Conservation (phyloP, 1,284 basidiomycete species). For the Sutorius eximius region DNA sequence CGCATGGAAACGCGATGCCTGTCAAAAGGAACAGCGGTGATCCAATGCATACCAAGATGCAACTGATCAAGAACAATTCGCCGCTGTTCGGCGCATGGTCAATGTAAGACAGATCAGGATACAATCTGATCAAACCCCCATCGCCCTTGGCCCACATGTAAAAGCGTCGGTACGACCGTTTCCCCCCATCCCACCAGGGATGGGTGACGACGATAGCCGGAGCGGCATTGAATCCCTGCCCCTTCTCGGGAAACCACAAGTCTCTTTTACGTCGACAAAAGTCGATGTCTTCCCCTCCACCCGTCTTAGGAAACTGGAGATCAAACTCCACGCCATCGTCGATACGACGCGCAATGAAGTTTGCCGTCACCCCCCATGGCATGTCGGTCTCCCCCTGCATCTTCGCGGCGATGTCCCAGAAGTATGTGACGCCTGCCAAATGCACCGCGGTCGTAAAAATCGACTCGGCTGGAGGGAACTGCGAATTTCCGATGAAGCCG, state of each 20-base stretch:
- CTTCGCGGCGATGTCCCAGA: slow-evolving; percentile 61
- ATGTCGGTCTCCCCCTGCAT: slow-evolving; percentile 41
- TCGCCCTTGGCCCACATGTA: slow-evolving; percentile 62
- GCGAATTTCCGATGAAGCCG: slow-evolving; percentile 53
- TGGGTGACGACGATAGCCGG: slow-evolving; percentile 50
- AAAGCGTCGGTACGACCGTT: slow-evolving; percentile 52
- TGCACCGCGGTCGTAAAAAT: slow-evolving; percentile 57
- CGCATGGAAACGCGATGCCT: slow-evolving; percentile 4
- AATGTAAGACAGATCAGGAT: slow-evolving; percentile 47
- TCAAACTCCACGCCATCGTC: slow-evolving; percentile 48
- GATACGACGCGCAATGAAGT: slow-evolving; percentile 50
- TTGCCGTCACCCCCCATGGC: slow-evolving; percentile 66
- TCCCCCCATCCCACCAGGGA: slow-evolving; percentile 57
- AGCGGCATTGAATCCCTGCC: slow-evolving; percentile 48
- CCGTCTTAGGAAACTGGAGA: slow-evolving; percentile 56
- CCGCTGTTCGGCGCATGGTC: slow-evolving; percentile 53
- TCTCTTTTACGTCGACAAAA: slow-evolving; percentile 53
- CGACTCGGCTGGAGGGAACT: slow-evolving; percentile 48
- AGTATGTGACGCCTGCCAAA: slow-evolving; percentile 56
- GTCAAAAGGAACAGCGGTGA: slow-evolving; percentile 12
- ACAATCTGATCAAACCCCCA: slow-evolving; percentile 48
- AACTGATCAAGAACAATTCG: slow-evolving; percentile 33
- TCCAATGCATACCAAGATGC: too few species aligned
- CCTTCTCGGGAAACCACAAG: slow-evolving; percentile 37
- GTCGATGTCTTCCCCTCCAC: slow-evolving; percentile 64